Base-by-base conservation (phyloP, 345 rosid species). In the Cardamine occulta region DNA sequence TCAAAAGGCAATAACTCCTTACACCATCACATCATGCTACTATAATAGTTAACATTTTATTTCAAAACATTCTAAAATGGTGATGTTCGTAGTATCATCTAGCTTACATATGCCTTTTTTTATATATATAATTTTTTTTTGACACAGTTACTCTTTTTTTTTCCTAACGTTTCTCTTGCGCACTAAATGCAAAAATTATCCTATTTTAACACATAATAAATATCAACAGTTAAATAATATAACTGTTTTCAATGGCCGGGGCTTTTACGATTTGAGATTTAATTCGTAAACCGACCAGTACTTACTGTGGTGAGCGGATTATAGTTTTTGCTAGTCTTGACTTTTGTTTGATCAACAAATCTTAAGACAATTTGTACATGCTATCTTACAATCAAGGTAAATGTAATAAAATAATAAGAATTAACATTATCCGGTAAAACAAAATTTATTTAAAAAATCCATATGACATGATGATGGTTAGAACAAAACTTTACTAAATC, bases 401-500 rank as follows among this genome's bases (percentile, higher is more conserved):
- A 39, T 11, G 1, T 39, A 10, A 39, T 11, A 40, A 4, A 40
- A 40, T 1, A 12, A 40, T 4, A 40, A 40, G 45, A 40, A 11
- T 11, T 37, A 0, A 10, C 2, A 37, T 11, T 11, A 37, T 3
- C 0, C 44, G 15, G 44, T 39, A 39, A 39, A 40, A 40, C 45
- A 40, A 39, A 39, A 12, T 39, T 11, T 39, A 40, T 13, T 12
- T 23, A 76, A 77, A 76, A 86, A 79, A 7, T 66, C 71, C 84
- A 64, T 74, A 79, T 26, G 63, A 47, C 10, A 40, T 40, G 6
- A 40, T 42, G 24, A 35, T 31, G 84, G 84, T 18, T 82, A 57
- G 19, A 40, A 80, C 68, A 83, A 74, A 75, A 91, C 81, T 82
- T 54, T 63, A 77, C 95, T 89, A 66, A 65, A 79, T 1, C 87